These are phyloP conservation scores for Dendrothele bispora DNA, from an alignment of 768 basidiomycete species.

Conservation along the genomic window DNA sequence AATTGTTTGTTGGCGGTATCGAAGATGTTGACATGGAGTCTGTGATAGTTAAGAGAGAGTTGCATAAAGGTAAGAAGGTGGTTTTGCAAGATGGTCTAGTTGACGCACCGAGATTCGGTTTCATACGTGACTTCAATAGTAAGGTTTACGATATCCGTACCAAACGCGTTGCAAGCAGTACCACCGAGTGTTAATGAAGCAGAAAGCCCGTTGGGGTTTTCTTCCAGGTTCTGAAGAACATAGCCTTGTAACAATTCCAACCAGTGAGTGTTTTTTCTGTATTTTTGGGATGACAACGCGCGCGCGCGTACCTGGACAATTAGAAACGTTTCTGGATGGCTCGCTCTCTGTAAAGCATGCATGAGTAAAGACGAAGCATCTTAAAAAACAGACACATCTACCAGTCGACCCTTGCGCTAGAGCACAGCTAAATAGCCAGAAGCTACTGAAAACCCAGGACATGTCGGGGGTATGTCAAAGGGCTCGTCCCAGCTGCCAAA, in stretches of 20 bases:
- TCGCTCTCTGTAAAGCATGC: no score
- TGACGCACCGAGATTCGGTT: constrained; percentile 44
- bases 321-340: constrained; percentile 3
- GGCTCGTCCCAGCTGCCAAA: no score
- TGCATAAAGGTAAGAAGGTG: background rate
- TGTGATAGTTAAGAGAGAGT: no score
- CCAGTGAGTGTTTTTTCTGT: background rate
- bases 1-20: constrained; percentile 65
- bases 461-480: no score
- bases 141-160: constrained; percentile 54
- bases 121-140: constrained; percentile 70
- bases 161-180: constrained; percentile 63
- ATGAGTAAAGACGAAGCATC: no score
- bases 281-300: background rate
- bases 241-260: constrained; percentile 45
- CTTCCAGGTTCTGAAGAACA: constrained; percentile 40
- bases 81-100: background rate
- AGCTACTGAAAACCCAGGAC: no score
- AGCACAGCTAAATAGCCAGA: no score
- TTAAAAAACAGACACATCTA: no score
- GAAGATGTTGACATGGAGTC: constrained; percentile 67
- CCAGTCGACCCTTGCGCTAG: no score
- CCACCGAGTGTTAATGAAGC: constrained; percentile 58
- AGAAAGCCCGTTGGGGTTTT: constrained; percentile 48
- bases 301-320: constrained; percentile 3